Conservation (phyloP, 805 yeast species). For the Metschnikowia shivogae region DNA sequence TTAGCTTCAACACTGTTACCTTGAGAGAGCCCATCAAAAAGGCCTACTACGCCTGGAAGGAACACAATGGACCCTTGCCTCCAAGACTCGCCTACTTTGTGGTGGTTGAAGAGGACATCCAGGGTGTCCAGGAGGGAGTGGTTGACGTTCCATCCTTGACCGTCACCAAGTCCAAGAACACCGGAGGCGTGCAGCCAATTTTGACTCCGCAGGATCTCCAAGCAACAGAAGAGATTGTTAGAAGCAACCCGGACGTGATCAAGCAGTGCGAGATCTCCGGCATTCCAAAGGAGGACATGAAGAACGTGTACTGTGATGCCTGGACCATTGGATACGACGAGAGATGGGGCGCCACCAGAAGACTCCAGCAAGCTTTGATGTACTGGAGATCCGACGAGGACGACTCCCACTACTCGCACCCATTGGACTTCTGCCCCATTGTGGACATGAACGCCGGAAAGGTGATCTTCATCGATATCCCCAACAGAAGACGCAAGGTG, state of each 20-base stretch:
- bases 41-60: conserved; percentile 63
- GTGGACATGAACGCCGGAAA: conserved; percentile 68
- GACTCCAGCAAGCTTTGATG: conserved; percentile 78
- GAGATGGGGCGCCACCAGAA: conserved; percentile 71
- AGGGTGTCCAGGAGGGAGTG: conserved; percentile 68
- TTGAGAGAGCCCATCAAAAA: conserved; percentile 67
- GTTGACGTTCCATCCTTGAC: conserved; percentile 51
- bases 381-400: conserved; percentile 73
- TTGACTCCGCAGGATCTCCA: conserved; percentile 66
- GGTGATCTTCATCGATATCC: conserved; percentile 72
- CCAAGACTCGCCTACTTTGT: conserved; percentile 68
- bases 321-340: conserved; percentile 71
- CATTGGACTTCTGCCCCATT: conserved; percentile 79
- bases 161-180: conserved; percentile 44
- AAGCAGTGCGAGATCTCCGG: conserved; percentile 71
- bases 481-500: conserved; percentile 67
- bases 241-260: conserved; percentile 67
- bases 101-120: conserved; percentile 51
- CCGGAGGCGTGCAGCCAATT: conserved; percentile 69
- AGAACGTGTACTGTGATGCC: conserved; percentile 59
- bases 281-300: conserved; percentile 58
- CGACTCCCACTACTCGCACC: conserved; percentile 72
- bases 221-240: conserved; percentile 58
- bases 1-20: conserved; percentile 66
- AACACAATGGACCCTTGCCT: conserved; percentile 55